A percentile compares a stretch with the other conserved stretches of the same genome.
phyloP scores from a whole-genome alignment of 2,329 filamentous ascomycete genomes.

The Colletotrichum spinosum region DNA sequence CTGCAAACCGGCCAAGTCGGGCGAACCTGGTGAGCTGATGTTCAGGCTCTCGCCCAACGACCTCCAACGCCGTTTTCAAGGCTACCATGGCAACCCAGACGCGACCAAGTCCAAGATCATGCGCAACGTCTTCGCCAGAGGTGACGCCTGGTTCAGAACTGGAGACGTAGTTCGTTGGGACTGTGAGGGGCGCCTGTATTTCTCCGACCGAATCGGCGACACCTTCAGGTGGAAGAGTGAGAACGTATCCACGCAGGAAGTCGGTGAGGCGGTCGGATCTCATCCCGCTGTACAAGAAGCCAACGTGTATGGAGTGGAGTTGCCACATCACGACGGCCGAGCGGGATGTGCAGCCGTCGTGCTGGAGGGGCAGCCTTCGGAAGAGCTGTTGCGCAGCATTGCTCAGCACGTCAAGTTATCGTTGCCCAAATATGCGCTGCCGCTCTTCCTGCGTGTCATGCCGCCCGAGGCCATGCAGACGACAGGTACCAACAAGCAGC shows the following conservation, averaged over 20 bases:
- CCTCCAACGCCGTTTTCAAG: constrained; percentile 76
- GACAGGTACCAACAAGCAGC: constrained; percentile 91
- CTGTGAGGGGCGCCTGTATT: constrained; percentile 77
- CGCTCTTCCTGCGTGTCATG: constrained; percentile 80
- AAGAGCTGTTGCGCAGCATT: constrained; percentile 66
- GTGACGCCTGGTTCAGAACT: constrained; percentile 85
- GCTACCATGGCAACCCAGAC: constrained; percentile 80
- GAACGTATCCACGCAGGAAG: constrained; percentile 86
- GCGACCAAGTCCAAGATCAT: constrained; percentile 81
- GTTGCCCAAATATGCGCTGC: constrained; percentile 80
- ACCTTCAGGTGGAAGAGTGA: constrained; percentile 87
- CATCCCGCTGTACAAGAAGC: constrained; percentile 78
- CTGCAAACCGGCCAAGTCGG: constrained; percentile 68
- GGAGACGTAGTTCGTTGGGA: constrained; percentile 86
- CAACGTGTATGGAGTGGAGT: constrained; percentile 85
- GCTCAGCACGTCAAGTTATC: constrained; percentile 66
- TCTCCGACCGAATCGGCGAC: constrained; percentile 84
- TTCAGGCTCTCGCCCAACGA: constrained; percentile 76
- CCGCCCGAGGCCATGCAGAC: constrained; percentile 67
- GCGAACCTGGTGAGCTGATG: constrained; percentile 81
- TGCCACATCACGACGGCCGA: constrained; percentile 85
- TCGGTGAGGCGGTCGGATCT: constrained; percentile 77
- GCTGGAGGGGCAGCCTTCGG: constrained; percentile 59
- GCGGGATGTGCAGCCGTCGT: constrained; percentile 83
- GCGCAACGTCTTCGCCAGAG: constrained; percentile 77